A percentile compares a stretch with the other conserved stretches of the same genome.
Evolutionary conservation across 352 stramenopile genomes (phyloP).

Genomic region (Phytophthora tentaculata): DNA sequence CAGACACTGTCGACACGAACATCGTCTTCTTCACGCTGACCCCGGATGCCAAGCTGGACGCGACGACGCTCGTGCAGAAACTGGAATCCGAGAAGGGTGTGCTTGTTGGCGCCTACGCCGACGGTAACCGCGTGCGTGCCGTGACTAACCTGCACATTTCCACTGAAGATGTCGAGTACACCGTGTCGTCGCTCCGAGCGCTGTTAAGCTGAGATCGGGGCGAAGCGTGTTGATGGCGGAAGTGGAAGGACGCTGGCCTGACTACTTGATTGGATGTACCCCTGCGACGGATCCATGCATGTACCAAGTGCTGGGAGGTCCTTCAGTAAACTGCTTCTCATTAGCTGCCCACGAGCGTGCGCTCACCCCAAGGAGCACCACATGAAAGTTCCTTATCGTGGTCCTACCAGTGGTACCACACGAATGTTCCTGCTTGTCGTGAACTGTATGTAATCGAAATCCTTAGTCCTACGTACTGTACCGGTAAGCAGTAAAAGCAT

Average conservation of each 20-base stretch:
- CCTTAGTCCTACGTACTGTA: slow-evolving; percentile 8
- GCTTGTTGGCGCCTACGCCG: slow-evolving; percentile 71
- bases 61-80: slow-evolving; percentile 53
- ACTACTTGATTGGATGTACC: too few relatives aligned
- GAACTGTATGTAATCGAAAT: slow-evolving; percentile 31
- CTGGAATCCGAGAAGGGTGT: slow-evolving; percentile 75
- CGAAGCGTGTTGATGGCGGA: slow-evolving; percentile 15
- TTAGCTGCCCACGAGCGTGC: background rate
- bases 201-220: slow-evolving; percentile 48
- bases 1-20: slow-evolving; percentile 85
- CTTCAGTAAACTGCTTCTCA: slow-evolving; percentile 21
- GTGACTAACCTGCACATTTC: slow-evolving; percentile 85
- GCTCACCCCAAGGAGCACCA: slow-evolving; percentile 20
- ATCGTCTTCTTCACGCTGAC: slow-evolving; percentile 85
- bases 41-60: slow-evolving; percentile 64
- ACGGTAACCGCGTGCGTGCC: slow-evolving; percentile 62
- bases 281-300: too few relatives aligned
- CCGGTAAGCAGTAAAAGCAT: slow-evolving; percentile 15
- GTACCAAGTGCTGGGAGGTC: too few relatives aligned
- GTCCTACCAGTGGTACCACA: too few relatives aligned
- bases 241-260: too few relatives aligned
- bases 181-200: slow-evolving; percentile 56
- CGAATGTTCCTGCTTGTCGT: slow-evolving; percentile 25
- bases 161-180: slow-evolving; percentile 67
- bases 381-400: slow-evolving; percentile 27